Evolutionary conservation across 23 red algal genomes (phyloP).

Genomic region (Gracilaria domingensis): DNA sequence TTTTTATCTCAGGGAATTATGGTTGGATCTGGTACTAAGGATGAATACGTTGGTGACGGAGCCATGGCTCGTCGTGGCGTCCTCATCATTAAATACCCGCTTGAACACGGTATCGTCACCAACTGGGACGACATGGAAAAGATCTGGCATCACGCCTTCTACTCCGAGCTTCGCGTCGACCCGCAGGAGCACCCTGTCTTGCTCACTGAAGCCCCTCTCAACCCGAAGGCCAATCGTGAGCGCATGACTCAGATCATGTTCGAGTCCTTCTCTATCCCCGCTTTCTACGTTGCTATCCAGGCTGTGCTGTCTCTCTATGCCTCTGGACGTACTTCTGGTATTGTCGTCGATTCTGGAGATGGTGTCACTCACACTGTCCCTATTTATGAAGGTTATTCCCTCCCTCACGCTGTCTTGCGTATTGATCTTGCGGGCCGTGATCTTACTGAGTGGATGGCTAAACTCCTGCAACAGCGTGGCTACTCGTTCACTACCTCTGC

Average conservation of each 20-base stretch:
- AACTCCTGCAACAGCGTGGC: conserved; percentile 94
- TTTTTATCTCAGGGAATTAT: conserved; percentile 77
- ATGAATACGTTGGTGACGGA: conserved; percentile 97
- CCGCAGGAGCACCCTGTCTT: conserved; percentile 97
- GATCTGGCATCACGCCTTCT: conserved; percentile 99
- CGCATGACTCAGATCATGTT: conserved; percentile 99
- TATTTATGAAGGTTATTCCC: conserved; percentile 99
- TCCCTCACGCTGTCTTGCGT: conserved; percentile 97
- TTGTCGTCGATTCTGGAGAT: conserved; percentile 98
- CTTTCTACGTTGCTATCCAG: conserved; percentile 99
- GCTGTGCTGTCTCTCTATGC: conserved; percentile 98
- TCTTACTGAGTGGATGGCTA: conserved; percentile 95
- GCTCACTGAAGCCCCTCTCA: conserved; percentile 98
- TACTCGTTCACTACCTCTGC: conserved; percentile 99
- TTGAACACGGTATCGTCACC: conserved; percentile 99
- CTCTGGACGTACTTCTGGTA: conserved; percentile 98
- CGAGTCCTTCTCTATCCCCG: conserved; percentile 96
- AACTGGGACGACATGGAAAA: conserved; percentile 99
- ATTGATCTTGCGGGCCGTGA: conserved; percentile 98
- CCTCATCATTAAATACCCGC: conserved; percentile 97
- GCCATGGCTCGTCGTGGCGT: conserved; percentile 97
- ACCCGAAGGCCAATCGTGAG: conserved; percentile 98
- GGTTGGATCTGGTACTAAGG: conserved; percentile 98
- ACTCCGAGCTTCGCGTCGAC: conserved; percentile 95
- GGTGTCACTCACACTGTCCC: conserved; percentile 99